Conservation (phyloP, 2,329 filamentous ascomycete genomes). For the Aureobasidium vineae region DNA sequence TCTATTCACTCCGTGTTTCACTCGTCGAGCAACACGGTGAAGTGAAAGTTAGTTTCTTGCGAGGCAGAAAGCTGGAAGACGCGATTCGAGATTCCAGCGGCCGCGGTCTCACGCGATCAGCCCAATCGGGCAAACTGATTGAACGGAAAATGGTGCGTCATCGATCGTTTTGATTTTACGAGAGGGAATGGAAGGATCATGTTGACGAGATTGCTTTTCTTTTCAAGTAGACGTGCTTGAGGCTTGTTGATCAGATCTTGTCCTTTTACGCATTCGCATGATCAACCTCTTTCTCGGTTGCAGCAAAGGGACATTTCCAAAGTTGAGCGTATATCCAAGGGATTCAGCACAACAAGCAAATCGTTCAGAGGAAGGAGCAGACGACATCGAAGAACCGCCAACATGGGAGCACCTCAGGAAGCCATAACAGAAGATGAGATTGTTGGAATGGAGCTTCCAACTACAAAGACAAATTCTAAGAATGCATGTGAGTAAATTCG, state of each 20-base stretch:
- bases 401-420: constrained; percentile 24
- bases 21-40: neutral
- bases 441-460: constrained; percentile 26
- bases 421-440: constrained; percentile 29
- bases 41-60: constrained; percentile 1
- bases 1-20: neutral
- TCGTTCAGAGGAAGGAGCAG: constrained; percentile 3
- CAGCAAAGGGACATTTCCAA: neutral
- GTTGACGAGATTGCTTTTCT: neutral
- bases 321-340: neutral
- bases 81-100: neutral
- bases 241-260: neutral
- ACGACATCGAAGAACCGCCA: neutral
- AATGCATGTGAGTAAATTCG: constrained; percentile 26
- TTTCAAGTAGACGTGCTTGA: neutral
- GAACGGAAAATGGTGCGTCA: neutral
- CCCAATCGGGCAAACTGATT: constrained; percentile 14
- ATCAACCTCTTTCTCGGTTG: neutral
- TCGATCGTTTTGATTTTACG: neutral
- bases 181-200: neutral
- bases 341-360: neutral
- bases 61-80: constrained; percentile 20
- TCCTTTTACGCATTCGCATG: constrained; percentile 4
- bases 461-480: constrained; percentile 9
- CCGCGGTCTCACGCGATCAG: constrained; percentile 12